Base-by-base conservation (phyloP, 371 early-diverging fungal genomes). In the Scutellospora calospora region DNA sequence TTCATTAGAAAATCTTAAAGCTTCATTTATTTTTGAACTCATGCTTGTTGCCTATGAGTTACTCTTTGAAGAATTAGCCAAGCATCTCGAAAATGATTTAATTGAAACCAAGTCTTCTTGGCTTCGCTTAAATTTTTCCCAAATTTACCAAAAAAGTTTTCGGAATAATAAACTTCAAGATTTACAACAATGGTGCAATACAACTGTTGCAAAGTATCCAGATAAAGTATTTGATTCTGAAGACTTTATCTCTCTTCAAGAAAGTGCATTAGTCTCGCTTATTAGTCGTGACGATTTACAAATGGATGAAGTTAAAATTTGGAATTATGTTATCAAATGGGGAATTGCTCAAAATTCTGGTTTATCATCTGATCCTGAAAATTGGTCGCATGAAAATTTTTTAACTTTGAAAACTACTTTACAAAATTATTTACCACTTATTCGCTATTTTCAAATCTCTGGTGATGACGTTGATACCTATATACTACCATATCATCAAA, bases 341-440 rank as follows among this genome's bases (percentile, higher is more conserved):
- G 75, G 45, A 27, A 75, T 75, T 29, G 35, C 18, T 11, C 51
- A 72, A 72, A 73, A 73, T 54, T 20, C 73, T 31, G 8, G 8
- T 5, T 16, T 73, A 25, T 20, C 29, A 16, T 0, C n/a, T 31
- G 60, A 76, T 60, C 6, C 27, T 14, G 14, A 16, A 27, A 35
- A 45, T 51, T 78, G 78, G 78, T 65, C 66, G 49, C 22, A 5
- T 20, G 33, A 59, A n/a, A 66, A 78, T 29, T 78, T 78, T 51
- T 9, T 18, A 20, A 31, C 27, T n/a, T 51, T 78, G n/a, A 49
- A 66, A 49, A 49, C 4, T 25, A 52, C 66, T n/a, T 51, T 78
- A 41, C 18, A 51, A 27, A 35, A 51, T 38, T 65, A 66, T 66
- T 25, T 78, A 12, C 78, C 78, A 4, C 41, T 65, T 16, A 76